Conservation (phyloP, 106 monocot species). For the Vanilla planifolia region DNA sequence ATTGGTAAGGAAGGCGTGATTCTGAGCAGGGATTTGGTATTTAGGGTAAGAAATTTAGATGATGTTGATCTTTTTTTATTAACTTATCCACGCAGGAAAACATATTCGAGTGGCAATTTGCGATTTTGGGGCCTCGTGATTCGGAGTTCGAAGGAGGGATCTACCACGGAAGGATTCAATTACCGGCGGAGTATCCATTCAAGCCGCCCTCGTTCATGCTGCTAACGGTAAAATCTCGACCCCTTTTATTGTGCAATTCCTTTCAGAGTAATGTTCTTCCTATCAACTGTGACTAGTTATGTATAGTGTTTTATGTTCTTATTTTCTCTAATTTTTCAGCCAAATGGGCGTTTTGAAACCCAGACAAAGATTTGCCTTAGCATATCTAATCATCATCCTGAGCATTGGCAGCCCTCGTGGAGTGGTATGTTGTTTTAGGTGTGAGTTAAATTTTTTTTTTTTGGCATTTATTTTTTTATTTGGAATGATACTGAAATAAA, state of each 20-base stretch:
- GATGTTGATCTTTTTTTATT: neutral
- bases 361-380: constrained; percentile 96
- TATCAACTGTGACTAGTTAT: neutral
- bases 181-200: constrained; percentile 85
- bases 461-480: too few species aligned
- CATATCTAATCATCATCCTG: constrained; percentile 97
- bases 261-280: neutral
- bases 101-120: constrained; percentile 99
- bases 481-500: too few species aligned
- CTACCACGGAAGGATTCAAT: constrained; percentile 92
- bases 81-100: constrained; percentile 47
- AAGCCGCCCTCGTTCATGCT: constrained; percentile 93
- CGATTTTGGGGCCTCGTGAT: constrained; percentile 77
- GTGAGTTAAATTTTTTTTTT: too few species aligned
- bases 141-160: constrained; percentile 95
- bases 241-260: neutral
- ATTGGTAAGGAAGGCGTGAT: neutral
- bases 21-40: neutral
- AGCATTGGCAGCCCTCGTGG: constrained; percentile 99
- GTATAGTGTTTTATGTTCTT: neutral
- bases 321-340: constrained; percentile 34
- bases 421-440: constrained; percentile 51
- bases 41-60: neutral
- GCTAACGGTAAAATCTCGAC: constrained; percentile 43
- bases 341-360: constrained; percentile 96